A percentile compares a stretch with the other conserved stretches of the same genome.
Conservation (phyloP, 306 rosid species). For the Ormosia semicastrata region DNA sequence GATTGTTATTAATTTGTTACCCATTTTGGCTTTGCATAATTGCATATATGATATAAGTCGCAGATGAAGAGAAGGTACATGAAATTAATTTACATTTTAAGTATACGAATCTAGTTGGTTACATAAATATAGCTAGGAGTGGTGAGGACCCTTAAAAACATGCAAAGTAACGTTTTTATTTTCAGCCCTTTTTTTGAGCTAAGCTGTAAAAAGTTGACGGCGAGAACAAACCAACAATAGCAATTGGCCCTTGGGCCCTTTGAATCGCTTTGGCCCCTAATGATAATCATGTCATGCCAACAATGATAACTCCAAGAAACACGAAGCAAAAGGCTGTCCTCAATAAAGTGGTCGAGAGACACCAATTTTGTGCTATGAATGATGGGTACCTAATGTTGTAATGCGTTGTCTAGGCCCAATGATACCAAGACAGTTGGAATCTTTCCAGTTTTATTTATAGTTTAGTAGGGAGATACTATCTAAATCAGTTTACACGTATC, state of each 20-base stretch:
- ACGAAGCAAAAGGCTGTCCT: constrained; percentile 16
- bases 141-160: neutral
- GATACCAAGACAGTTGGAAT: constrained; percentile 1
- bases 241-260: neutral
- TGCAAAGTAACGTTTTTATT: too few relatives aligned
- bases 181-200: too few relatives aligned
- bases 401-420: constrained; percentile 35
- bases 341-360: constrained; percentile 10
- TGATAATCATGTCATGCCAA: constrained; percentile 17
- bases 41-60: neutral
- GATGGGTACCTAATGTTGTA: neutral
- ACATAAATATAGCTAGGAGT: neutral
- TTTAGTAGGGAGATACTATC: too few relatives aligned
- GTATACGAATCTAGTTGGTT: neutral
- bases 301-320: neutral
- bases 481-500: too few relatives aligned
- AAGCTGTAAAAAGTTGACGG: neutral
- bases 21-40: neutral
- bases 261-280: neutral
- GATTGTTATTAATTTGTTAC: neutral
- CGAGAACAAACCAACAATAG: neutral
- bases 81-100: too few relatives aligned
- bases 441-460: neutral
- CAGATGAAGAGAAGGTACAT: too few relatives aligned
- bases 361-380: neutral